A percentile compares a stretch with the other conserved stretches of the same genome.
Conservation (phyloP, 768 basidiomycete genomes). For the Calocybe indica region DNA sequence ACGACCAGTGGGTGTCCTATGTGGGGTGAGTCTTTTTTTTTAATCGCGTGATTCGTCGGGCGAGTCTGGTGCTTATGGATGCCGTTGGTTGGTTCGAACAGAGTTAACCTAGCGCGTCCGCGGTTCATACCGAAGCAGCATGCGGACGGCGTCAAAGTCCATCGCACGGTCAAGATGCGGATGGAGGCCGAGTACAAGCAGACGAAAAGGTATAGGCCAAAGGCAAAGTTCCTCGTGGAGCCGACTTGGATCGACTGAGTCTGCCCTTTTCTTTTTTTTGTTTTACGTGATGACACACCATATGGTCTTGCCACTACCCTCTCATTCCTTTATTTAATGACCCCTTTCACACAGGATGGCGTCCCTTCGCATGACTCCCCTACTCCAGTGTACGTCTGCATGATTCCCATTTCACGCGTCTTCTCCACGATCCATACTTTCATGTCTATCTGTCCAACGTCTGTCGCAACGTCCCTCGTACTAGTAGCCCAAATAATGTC, state of each 20-base stretch:
- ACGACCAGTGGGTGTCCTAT: constrained; percentile 30
- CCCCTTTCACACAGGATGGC: too few species aligned
- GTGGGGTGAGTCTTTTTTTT: constrained; percentile 20
- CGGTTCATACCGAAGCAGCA: constrained; percentile 33
- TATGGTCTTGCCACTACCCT: too few species aligned
- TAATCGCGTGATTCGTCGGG: not conserved
- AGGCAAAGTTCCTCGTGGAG: constrained; percentile 18
- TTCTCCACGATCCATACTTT: too few species aligned
- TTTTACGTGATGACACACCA: too few species aligned
- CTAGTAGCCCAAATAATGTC: too few species aligned
- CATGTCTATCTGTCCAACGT: too few species aligned
- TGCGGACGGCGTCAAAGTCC: constrained; percentile 32
- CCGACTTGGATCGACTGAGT: constrained; percentile 31
- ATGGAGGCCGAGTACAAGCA: constrained; percentile 41
- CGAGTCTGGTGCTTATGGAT: constrained; percentile 1
- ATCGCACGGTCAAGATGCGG: constrained; percentile 44
- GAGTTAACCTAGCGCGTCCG: constrained; percentile 28
- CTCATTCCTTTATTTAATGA: too few species aligned
- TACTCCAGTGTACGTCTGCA: too few species aligned
- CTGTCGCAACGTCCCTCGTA: too few species aligned
- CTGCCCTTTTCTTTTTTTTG: not conserved
- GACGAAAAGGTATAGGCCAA: constrained; percentile 15
- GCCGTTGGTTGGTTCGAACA: not conserved
- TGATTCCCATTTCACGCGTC: too few species aligned
- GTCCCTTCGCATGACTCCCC: too few species aligned